phyloP scores from a whole-genome alignment of 2,329 filamentous ascomycete species.

The Paracoccidioides brasiliensis region DNA sequence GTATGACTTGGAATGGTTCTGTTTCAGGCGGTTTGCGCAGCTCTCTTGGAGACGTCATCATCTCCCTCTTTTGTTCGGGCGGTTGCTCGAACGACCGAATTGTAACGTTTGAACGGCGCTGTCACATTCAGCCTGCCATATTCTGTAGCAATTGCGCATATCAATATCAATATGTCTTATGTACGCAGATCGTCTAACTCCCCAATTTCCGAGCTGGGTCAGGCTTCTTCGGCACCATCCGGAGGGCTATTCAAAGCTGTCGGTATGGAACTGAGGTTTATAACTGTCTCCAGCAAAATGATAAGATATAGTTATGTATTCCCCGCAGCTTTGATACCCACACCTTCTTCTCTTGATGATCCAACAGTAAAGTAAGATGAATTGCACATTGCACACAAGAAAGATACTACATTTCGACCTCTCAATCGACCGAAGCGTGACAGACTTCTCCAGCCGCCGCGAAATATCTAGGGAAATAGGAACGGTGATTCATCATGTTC shows the following conservation, averaged over 20 bases:
- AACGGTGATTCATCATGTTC: no score
- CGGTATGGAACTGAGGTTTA: background rate
- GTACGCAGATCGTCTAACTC: background rate
- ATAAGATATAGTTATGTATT: background rate
- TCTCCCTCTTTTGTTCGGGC: background rate
- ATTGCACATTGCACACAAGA: background rate
- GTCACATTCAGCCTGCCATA: no score
- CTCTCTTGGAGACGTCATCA: background rate
- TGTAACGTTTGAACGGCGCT: background rate
- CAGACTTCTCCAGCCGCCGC: no score
- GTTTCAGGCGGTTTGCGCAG: background rate
- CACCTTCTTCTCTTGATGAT: no score
- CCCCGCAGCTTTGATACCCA: background rate
- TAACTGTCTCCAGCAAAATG: background rate
- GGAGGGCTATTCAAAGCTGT: background rate
- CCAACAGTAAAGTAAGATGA: background rate
- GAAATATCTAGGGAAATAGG: no score
- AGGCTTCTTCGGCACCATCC: background rate
- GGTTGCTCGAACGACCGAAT: background rate
- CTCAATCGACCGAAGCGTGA: background rate
- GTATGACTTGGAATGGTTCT: background rate
- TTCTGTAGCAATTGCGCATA: background rate
- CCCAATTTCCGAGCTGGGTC: background rate
- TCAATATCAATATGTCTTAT: background rate
- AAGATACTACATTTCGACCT: background rate